Evolutionary conservation across 441 rosid genomes (phyloP).

Genomic region (Bocquillonia castaneifolia): DNA sequence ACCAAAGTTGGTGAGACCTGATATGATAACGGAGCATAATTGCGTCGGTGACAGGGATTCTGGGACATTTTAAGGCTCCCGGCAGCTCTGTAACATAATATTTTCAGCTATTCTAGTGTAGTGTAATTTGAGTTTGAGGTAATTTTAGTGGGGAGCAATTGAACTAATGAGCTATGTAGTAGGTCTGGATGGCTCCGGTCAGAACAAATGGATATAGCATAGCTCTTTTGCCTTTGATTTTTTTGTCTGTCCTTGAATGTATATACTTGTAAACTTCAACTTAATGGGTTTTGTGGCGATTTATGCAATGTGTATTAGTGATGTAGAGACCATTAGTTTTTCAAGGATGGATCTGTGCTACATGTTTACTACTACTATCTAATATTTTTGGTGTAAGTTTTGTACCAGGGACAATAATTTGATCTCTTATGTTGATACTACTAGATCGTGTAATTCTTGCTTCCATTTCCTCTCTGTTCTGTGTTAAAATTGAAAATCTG

Average conservation of each 20-base stretch:
- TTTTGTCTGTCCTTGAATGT: slow-evolving; percentile 24
- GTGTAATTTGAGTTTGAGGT: slow-evolving; percentile 27
- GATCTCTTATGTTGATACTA: not conserved
- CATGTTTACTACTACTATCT: not conserved
- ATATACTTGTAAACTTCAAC: slow-evolving; percentile 28
- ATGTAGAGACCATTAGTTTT: slow-evolving; percentile 1
- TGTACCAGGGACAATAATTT: not conserved
- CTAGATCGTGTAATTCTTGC: not conserved
- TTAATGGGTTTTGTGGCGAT: slow-evolving; percentile 19
- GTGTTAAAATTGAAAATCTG: not conserved
- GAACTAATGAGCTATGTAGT: slow-evolving; percentile 17
- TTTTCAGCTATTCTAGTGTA: slow-evolving; percentile 23
- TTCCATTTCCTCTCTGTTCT: not conserved
- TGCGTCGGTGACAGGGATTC: slow-evolving; percentile 20
- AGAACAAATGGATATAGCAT: slow-evolving; percentile 21
- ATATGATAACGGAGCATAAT: slow-evolving; percentile 12
- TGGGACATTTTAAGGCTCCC: slow-evolving; percentile 48
- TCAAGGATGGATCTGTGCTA: not conserved
- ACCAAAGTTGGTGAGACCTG: slow-evolving; percentile 53
- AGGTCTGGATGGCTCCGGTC: slow-evolving; percentile 20
- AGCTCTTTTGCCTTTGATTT: slow-evolving; percentile 23
- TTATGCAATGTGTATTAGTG: slow-evolving; percentile 3
- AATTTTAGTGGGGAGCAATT: slow-evolving; percentile 21
- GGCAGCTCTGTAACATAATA: slow-evolving; percentile 33
- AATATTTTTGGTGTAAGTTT: not conserved